Evolutionary conservation across 2,329 filamentous ascomycete genomes (phyloP), one percentile per base, ranked within the genome.

Genomic region (Coniochaeta sp.): DNA sequence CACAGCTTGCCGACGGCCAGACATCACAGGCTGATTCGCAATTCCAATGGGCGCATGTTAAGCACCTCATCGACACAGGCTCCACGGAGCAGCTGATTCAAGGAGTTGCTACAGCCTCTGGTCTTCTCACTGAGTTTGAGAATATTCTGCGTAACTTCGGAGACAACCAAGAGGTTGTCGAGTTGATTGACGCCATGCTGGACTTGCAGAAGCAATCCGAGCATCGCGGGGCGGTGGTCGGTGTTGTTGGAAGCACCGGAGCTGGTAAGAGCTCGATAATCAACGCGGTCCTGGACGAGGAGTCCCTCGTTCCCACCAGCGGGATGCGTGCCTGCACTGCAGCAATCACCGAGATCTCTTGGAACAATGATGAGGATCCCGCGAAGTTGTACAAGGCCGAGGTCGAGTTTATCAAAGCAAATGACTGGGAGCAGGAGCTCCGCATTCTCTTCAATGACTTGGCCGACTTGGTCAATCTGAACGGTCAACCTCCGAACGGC

Each of bases 271-370:
- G 78, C 16, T 83, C 80, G 2, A 72, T 87, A 0, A 85, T 88
- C 68, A 87, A 87, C 65, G 84, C 84, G 0, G 66, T 87, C 42
- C 72, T 87, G 0, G 82, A 85, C 40, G 82, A 87, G 14, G 54
- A 56, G 4, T 74, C 75, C 77, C 63, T 77, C 6, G 61, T 75
- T 0, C 74, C 71, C 0, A 75, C 74, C 0, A 74, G 67, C 57
- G 83, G 83, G 66, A 82, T 87, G 78, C 73, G 82, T 30, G 84
- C 85, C 0, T 87, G 84, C 60, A 88, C 85, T 0, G 83, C 84
- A 0, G 81, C 83, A 0, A 78, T 85, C 0, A 88, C 84, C 0
- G 84, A 88, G 65, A 77, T 88, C 1, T 79, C 78, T 0, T 87
- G 77, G 69, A 87, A 87, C 57, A 17, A 76, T 26, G 77, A 72